Evolutionary conservation across 306 rosid genomes (phyloP).

Genomic region (Rosa rugosa): DNA sequence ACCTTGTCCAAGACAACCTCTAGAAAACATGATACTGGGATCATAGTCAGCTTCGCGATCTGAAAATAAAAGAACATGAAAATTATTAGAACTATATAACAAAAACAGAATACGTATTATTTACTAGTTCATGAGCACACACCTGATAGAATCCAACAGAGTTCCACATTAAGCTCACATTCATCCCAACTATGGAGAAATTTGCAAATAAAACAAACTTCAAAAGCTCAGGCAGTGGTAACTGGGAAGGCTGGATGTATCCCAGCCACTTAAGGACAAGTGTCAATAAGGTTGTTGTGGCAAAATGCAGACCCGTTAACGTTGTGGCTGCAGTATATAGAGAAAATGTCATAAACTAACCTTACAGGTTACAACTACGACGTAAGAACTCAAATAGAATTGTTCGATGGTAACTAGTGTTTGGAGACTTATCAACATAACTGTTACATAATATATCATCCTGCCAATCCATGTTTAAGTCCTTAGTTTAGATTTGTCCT

Average conservation of each 20-base stretch:
- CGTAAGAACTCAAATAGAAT: neutral
- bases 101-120: constrained; percentile 10
- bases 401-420: neutral
- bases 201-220: constrained; percentile 74
- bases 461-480: neutral
- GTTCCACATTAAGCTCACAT: constrained; percentile 88
- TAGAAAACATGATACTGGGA: constrained; percentile 75
- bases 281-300: constrained; percentile 67
- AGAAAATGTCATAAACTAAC: constrained; percentile 13
- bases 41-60: constrained; percentile 90
- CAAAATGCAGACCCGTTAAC: constrained; percentile 77
- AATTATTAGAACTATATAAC: constrained; percentile 9
- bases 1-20: constrained; percentile 69
- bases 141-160: constrained; percentile 93
- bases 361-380: neutral
- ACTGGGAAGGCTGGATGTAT: constrained; percentile 62
- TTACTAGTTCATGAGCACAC: constrained; percentile 16
- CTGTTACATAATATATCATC: neutral
- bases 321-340: constrained; percentile 67
- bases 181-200: constrained; percentile 84
- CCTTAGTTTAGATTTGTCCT: neutral
- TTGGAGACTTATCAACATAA: neutral
- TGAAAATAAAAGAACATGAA: constrained; percentile 29
- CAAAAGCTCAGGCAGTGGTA: constrained; percentile 65
- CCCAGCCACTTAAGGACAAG: constrained; percentile 56